phyloP scores from a whole-genome alignment of 2,329 filamentous ascomycete genomes.

The Aspergillus latus region DNA sequence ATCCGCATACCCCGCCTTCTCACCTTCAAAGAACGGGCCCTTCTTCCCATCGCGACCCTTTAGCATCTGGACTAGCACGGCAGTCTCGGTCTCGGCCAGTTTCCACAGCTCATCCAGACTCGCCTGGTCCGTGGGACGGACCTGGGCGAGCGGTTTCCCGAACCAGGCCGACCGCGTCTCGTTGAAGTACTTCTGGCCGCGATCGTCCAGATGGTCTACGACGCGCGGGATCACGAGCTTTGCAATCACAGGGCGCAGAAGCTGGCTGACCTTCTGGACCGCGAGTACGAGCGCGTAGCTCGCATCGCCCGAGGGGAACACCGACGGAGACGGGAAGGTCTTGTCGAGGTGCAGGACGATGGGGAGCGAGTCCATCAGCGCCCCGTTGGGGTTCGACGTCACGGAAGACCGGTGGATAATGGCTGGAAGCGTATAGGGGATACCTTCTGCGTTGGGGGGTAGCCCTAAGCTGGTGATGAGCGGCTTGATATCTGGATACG shows the following conservation, averaged over 20 bases:
- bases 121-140: slow-evolving; percentile 21
- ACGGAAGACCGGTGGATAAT: slow-evolving; percentile 29
- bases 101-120: slow-evolving; percentile 13
- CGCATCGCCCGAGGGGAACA: slow-evolving; percentile 35
- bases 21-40: slow-evolving; percentile 34
- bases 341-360: slow-evolving; percentile 33
- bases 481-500: slow-evolving; percentile 22
- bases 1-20: slow-evolving; percentile 31
- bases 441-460: slow-evolving; percentile 14
- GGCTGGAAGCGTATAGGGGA: slow-evolving; percentile 31
- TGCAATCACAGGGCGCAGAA: neutral
- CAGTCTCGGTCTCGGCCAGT: slow-evolving; percentile 21
- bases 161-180: slow-evolving; percentile 25
- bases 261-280: neutral
- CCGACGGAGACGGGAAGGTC: slow-evolving; percentile 26
- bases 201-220: slow-evolving; percentile 24
- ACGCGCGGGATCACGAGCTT: slow-evolving; percentile 26
- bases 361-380: slow-evolving; percentile 33
- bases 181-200: slow-evolving; percentile 30
- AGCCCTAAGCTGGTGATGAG: slow-evolving; percentile 25
- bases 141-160: slow-evolving; percentile 28
- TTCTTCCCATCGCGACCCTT: slow-evolving; percentile 27
- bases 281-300: slow-evolving; percentile 31
- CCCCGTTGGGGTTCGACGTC: slow-evolving; percentile 23
- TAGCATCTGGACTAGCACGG: slow-evolving; percentile 24